Conservation (phyloP, 2,329 filamentous ascomycete genomes). For the Lasiodiplodia gonubiensis region DNA sequence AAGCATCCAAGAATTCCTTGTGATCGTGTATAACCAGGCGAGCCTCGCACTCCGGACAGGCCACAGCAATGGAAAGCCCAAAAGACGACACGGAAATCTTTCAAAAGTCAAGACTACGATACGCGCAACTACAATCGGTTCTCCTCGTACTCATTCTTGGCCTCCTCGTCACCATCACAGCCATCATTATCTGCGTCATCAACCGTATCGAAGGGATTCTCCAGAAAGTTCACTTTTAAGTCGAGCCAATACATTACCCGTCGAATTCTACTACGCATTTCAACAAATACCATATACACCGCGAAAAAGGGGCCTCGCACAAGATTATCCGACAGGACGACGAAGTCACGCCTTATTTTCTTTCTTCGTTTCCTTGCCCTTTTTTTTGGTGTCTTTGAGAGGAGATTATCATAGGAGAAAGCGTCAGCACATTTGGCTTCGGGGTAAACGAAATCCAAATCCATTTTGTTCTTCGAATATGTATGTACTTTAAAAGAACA, state of each 20-base stretch:
- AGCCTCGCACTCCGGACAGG: not conserved
- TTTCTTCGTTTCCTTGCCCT: not conserved
- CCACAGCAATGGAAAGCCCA: not conserved
- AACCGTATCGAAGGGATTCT: not conserved
- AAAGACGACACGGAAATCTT: not conserved
- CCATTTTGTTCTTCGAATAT: not conserved
- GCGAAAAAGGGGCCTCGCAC: not conserved
- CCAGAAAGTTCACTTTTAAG: not conserved
- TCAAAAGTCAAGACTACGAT: not conserved
- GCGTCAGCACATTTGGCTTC: not conserved
- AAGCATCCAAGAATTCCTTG: not conserved
- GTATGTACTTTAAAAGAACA: constrained; percentile 6
- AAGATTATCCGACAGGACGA: not conserved
- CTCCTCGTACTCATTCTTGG: not conserved
- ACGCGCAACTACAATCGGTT: not conserved
- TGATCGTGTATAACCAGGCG: not conserved
- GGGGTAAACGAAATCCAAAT: not conserved
- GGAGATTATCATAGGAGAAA: not conserved
- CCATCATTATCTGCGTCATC: not conserved
- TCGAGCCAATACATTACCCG: too few relatives aligned
- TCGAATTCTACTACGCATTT: not conserved
- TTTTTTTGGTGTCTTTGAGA: not conserved
- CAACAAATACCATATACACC: not conserved
- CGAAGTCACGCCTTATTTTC: not conserved
- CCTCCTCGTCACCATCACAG: constrained; percentile 6